Conservation (phyloP, 768 basidiomycete genomes). For the Coprinellus micaceus region DNA sequence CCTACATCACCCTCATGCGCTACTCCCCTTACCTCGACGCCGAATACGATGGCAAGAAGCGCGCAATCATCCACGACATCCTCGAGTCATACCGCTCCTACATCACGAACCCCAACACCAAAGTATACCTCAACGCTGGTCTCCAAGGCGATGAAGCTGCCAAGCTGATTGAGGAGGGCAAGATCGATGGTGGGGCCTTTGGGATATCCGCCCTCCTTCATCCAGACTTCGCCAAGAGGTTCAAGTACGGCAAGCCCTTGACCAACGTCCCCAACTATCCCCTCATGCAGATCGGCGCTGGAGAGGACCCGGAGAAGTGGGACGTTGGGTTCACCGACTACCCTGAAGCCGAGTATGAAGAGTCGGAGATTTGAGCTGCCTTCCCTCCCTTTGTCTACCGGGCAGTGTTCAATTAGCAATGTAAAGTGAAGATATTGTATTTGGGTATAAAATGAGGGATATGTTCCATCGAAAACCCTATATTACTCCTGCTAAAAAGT, state of each 20-base stretch:
- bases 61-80: slow-evolving; percentile 19
- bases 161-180: slow-evolving; percentile 28
- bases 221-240: slow-evolving; percentile 36
- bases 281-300: slow-evolving; percentile 14
- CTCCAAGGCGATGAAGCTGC: slow-evolving; percentile 30
- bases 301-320: slow-evolving; percentile 4
- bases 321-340: slow-evolving; percentile 31
- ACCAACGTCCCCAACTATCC: slow-evolving; percentile 24
- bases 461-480: too few relatives aligned
- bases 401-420: too few relatives aligned
- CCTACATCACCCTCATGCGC: slow-evolving; percentile 9
- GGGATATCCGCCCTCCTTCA: slow-evolving; percentile 36
- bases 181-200: slow-evolving; percentile 33
- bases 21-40: slow-evolving; percentile 2
- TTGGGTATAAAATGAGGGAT: too few relatives aligned
- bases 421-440: too few relatives aligned
- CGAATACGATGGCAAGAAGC: slow-evolving; percentile 12
- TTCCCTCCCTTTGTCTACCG: too few relatives aligned
- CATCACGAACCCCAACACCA: slow-evolving; percentile 17
- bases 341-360: slow-evolving; percentile 8
- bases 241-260: slow-evolving; percentile 16
- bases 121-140: slow-evolving; percentile 14
- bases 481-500: too few relatives aligned
- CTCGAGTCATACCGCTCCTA: slow-evolving; percentile 15
- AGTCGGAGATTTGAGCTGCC: too few relatives aligned